Percentiles rank a stretch among this genome's conserved stretches.
These are phyloP conservation scores for Lachancea dasiensis DNA, from an alignment of 805 yeast genomes.

Conservation along the genomic window DNA sequence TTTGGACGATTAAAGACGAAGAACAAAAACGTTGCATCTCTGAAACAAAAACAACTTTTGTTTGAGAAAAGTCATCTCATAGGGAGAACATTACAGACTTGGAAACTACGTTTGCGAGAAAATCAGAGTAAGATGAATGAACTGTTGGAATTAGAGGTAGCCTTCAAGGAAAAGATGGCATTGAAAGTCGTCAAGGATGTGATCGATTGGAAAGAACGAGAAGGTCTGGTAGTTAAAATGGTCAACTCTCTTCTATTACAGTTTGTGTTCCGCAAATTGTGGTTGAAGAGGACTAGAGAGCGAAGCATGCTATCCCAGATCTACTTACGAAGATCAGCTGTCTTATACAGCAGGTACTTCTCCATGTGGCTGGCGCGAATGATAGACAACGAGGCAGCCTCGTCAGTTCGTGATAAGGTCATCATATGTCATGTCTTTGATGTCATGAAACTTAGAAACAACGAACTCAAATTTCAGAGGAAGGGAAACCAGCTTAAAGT, in stretches of 20 bases:
- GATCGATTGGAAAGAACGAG: slow-evolving; percentile 12
- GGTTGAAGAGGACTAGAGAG: slow-evolving; percentile 21
- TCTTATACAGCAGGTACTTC: neutral
- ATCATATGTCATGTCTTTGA: neutral
- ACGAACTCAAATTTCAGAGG: neutral
- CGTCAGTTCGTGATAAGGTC: neutral
- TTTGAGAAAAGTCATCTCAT: neutral
- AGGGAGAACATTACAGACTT: neutral
- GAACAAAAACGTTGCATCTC: neutral
- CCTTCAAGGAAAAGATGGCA: slow-evolving; percentile 11
- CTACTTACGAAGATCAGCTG: neutral
- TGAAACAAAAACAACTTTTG: neutral
- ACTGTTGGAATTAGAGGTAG: slow-evolving; percentile 8
- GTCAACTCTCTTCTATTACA: slow-evolving; percentile 9
- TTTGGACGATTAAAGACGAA: neutral
- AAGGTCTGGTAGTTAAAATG: slow-evolving; percentile 6
- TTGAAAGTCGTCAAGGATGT: slow-evolving; percentile 7
- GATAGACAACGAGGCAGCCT: neutral
- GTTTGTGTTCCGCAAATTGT: slow-evolving; percentile 16
- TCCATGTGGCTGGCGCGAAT: neutral
- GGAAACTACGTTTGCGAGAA: slow-evolving; percentile 1
- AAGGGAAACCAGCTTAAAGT: neutral
- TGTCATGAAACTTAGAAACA: neutral
- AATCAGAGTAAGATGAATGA: neutral
- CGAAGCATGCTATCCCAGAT: neutral